phyloP scores from a whole-genome alignment of 176 grass and related monocot genomes.

The Bothriochloa decipiens region DNA sequence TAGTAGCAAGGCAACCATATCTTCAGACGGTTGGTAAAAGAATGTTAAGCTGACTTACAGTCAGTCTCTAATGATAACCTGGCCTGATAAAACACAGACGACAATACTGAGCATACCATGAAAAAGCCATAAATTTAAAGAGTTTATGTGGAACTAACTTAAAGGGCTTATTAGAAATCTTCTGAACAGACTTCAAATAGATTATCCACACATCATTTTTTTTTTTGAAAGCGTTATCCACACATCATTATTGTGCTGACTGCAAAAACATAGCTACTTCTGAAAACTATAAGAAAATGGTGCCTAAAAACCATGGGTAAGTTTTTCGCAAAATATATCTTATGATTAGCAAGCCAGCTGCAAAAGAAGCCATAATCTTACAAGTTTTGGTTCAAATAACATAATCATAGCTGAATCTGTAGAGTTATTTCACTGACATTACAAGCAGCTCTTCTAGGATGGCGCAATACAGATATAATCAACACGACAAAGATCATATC shows the following conservation, averaged over 20 bases:
- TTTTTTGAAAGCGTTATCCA: too few species aligned
- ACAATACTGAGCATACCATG: too few species aligned
- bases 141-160: neutral
- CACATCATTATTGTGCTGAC: constrained; percentile 10
- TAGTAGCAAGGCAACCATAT: neutral
- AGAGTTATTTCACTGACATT: neutral
- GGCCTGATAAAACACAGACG: too few species aligned
- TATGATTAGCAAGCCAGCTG: neutral
- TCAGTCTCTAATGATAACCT: neutral
- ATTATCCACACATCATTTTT: constrained; percentile 15
- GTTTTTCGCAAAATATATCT: too few species aligned
- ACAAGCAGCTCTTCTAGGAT: neutral
- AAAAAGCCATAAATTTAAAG: too few species aligned
- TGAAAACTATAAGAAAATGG: neutral
- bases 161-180: neutral
- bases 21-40: neutral
- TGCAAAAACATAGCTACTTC: constrained; percentile 9
- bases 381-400: neutral
- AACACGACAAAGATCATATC: constrained; percentile 17
- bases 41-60: neutral
- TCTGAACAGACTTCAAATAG: neutral
- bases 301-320: neutral
- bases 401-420: neutral
- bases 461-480: neutral
- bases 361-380: neutral